Percentiles rank a stretch among this genome's conserved stretches.
Conservation (phyloP, 108 stramenopile species). For the Fragilaria radians region DNA sequence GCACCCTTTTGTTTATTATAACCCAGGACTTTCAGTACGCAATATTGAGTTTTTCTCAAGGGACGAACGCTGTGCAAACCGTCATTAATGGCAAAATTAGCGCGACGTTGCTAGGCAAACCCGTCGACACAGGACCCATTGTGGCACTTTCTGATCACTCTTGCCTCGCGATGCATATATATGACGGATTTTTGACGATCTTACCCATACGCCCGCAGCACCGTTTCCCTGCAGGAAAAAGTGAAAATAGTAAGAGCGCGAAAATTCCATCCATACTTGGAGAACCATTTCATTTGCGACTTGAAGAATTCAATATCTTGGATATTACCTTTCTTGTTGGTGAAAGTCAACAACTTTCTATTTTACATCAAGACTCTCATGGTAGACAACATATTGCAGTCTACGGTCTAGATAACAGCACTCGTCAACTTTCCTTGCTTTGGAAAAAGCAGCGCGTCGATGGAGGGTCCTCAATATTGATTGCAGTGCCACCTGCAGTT, state of each 20-base stretch:
- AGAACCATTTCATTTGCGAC: constrained; percentile 58
- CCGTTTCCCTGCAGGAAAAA: constrained; percentile 1
- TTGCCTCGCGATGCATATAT: constrained; percentile 70
- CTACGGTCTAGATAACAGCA: constrained; percentile 7
- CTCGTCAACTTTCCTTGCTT: constrained; percentile 18
- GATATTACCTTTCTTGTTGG: constrained; percentile 42
- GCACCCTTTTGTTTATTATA: constrained; percentile 54
- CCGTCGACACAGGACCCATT: constrained; percentile 52
- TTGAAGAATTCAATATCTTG: constrained; percentile 66
- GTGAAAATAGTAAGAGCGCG: neutral
- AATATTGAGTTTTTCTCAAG: constrained; percentile 43
- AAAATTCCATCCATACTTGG: constrained; percentile 21
- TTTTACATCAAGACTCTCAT: constrained; percentile 71
- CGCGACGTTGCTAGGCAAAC: constrained; percentile 23
- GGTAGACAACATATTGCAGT: constrained; percentile 55
- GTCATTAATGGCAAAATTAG: constrained; percentile 23
- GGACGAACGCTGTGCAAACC: neutral
- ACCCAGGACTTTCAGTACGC: constrained; percentile 70
- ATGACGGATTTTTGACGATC: constrained; percentile 64
- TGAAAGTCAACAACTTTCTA: constrained; percentile 59
- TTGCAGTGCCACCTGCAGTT: constrained; percentile 53
- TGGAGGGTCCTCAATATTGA: constrained; percentile 54
- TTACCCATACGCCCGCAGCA: constrained; percentile 36
- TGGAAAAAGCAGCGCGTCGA: constrained; percentile 50
- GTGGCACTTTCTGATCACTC: constrained; percentile 29